Evolutionary conservation across 495 filamentous ascomycete species (phyloP).

Genomic region (Neurospora sp.): DNA sequence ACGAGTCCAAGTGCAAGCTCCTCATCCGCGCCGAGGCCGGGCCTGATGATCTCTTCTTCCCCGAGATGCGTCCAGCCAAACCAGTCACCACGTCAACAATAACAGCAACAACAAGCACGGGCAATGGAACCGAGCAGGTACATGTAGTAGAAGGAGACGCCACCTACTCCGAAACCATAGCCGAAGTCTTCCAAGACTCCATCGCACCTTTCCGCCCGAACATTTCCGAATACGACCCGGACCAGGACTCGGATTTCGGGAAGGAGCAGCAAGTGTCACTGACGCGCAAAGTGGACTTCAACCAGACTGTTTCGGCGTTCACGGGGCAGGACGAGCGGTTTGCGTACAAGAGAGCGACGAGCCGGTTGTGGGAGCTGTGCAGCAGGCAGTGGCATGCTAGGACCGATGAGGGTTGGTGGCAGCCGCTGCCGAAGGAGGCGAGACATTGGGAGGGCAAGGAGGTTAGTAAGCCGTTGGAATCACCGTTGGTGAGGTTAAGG

Average conservation of each 20-base stretch:
- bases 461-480: slow-evolving; percentile 10
- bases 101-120: not conserved
- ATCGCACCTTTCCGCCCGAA: slow-evolving; percentile 64
- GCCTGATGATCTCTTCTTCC: slow-evolving; percentile 62
- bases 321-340: slow-evolving; percentile 67
- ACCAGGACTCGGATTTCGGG: slow-evolving; percentile 39
- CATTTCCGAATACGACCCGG: slow-evolving; percentile 43
- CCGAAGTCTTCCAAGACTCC: slow-evolving; percentile 60
- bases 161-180: slow-evolving; percentile 55
- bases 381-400: slow-evolving; percentile 52
- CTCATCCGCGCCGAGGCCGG: slow-evolving; percentile 45
- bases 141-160: slow-evolving; percentile 27
- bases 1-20: slow-evolving; percentile 59
- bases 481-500: not conserved
- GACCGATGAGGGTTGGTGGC: slow-evolving; percentile 47
- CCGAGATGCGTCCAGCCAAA: slow-evolving; percentile 30
- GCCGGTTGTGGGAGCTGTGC: slow-evolving; percentile 63
- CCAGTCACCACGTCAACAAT: not conserved
- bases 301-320: slow-evolving; percentile 40
- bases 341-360: slow-evolving; percentile 57
- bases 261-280: slow-evolving; percentile 12
- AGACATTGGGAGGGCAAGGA: slow-evolving; percentile 46
- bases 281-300: slow-evolving; percentile 39
- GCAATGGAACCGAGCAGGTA: not conserved
- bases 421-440: slow-evolving; percentile 47